These are phyloP conservation scores for Platanus orientalis DNA, from an alignment of 164 flowering plant species.

Conservation along the genomic window DNA sequence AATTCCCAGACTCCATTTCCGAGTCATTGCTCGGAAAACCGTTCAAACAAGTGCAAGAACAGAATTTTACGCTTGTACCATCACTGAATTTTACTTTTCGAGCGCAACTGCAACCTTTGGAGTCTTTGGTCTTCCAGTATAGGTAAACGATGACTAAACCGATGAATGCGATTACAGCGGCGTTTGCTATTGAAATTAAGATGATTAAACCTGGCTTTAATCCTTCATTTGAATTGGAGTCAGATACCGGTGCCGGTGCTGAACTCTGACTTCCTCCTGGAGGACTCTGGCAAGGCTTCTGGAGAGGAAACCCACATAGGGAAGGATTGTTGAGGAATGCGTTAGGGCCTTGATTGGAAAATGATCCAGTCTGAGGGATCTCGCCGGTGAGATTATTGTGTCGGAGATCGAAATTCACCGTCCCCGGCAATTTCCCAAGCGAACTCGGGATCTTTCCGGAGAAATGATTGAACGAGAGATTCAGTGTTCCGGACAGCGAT, in stretches of 20 bases:
- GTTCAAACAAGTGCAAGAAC: slow-evolving; percentile 35
- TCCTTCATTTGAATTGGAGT: slow-evolving; percentile 26
- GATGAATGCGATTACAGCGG: slow-evolving; percentile 63
- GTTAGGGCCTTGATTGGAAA: slow-evolving; percentile 80
- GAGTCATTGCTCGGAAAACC: slow-evolving; percentile 39
- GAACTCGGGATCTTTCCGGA: slow-evolving; percentile 62
- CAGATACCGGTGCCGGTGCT: slow-evolving; percentile 11
- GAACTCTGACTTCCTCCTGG: slow-evolving; percentile 25
- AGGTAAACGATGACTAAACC: slow-evolving; percentile 63
- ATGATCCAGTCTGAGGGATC: slow-evolving; percentile 74
- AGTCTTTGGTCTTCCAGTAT: slow-evolving; percentile 73
- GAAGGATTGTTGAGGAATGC: slow-evolving; percentile 71
- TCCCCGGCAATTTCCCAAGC: slow-evolving; percentile 60
- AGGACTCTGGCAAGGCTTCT: slow-evolving; percentile 42
- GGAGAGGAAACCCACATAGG: slow-evolving; percentile 86
- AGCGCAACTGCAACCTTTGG: slow-evolving; percentile 75
- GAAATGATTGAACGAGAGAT: slow-evolving; percentile 67
- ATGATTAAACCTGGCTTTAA: slow-evolving; percentile 62
- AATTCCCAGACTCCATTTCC: slow-evolving; percentile 40
- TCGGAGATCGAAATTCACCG: slow-evolving; percentile 71
- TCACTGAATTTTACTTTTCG: slow-evolving; percentile 58
- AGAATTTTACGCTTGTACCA: slow-evolving; percentile 4
- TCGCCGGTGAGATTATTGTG: slow-evolving; percentile 72
- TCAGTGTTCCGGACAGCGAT: slow-evolving; percentile 67
- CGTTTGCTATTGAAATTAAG: slow-evolving; percentile 72